Evolutionary conservation across 192 early-diverging fungal genomes (phyloP).

Genomic region (Glomus cerebriforme): DNA sequence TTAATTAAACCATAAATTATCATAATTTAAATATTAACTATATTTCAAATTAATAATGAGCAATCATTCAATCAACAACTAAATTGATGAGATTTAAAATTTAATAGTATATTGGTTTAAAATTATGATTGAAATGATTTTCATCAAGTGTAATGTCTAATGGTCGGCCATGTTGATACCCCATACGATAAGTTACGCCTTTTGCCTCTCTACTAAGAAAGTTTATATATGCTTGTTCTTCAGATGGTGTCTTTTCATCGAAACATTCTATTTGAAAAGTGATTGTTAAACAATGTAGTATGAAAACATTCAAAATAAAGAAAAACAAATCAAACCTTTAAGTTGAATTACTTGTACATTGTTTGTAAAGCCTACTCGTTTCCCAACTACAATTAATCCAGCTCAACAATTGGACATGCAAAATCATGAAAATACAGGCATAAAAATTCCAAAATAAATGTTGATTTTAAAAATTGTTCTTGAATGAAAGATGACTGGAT

Average conservation of each 20-base stretch:
- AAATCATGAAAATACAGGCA: no score
- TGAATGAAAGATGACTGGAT: no score
- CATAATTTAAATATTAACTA: no score
- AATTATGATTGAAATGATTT: conserved; percentile 14
- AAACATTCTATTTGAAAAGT: conserved; percentile 25
- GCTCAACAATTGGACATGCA: no score
- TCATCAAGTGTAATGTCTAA: conserved; percentile 22
- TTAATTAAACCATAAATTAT: no score
- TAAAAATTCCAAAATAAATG: no score
- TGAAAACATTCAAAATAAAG: conserved; percentile 18
- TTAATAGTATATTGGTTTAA: conserved; percentile 18
- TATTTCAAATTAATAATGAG: conserved; percentile 8
- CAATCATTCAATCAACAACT: neutral
- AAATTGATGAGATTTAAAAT: neutral
- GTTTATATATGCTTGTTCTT: conserved; percentile 18
- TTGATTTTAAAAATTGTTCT: no score
- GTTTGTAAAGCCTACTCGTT: conserved; percentile 11
- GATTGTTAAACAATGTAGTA: conserved; percentile 18
- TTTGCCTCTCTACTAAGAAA: conserved; percentile 26
- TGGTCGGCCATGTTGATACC: conserved; percentile 2
- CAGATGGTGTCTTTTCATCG: conserved; percentile 15
- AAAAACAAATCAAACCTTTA: conserved; percentile 23
- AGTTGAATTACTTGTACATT: conserved; percentile 22
- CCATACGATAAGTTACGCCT: conserved; percentile 1
- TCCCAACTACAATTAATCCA: conserved; percentile 3